Evolutionary conservation across 208 protist species (phyloP).

Genomic region (Leishmania guyanensis): DNA sequence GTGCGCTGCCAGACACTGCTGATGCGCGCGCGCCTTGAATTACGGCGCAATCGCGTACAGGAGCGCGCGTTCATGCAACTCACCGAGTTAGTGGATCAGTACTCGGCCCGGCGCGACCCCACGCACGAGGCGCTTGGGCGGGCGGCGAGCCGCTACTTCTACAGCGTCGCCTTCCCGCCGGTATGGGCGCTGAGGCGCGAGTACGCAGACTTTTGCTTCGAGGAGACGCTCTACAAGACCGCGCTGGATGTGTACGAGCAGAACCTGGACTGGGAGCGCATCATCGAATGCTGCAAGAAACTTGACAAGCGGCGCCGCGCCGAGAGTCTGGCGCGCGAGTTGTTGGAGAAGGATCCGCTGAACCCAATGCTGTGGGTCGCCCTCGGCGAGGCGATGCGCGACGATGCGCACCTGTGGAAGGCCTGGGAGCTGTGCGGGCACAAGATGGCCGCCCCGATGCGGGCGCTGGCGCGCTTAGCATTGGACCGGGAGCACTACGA

Average conservation of each 20-base stretch:
- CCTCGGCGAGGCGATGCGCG: constrained; percentile 88
- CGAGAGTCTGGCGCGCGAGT: constrained; percentile 81
- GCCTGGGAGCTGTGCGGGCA: constrained; percentile 90
- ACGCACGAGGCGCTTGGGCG: constrained; percentile 49
- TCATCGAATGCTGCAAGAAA: constrained; percentile 90
- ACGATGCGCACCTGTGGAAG: constrained; percentile 83
- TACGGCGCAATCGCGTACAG: constrained; percentile 69
- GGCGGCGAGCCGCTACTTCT: constrained; percentile 78
- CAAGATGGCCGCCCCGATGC: constrained; percentile 86
- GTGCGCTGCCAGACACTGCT: constrained; percentile 79
- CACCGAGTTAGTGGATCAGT: constrained; percentile 89
- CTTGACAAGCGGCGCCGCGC: constrained; percentile 88
- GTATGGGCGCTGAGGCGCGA: constrained; percentile 81
- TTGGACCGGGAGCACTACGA: constrained; percentile 87
- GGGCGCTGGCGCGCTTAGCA: constrained; percentile 79
- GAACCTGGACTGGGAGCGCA: constrained; percentile 86
- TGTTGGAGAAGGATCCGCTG: constrained; percentile 80
- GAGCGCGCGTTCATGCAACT: constrained; percentile 91
- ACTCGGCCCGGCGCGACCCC: constrained; percentile 51
- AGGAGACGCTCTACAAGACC: constrained; percentile 86
- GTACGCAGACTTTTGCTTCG: constrained; percentile 86
- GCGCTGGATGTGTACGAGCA: constrained; percentile 89
- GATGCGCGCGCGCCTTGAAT: constrained; percentile 79
- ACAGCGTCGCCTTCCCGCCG: constrained; percentile 79
- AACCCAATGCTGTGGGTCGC: constrained; percentile 91